A percentile compares a stretch with the other conserved stretches of the same genome.
phyloP scores from a whole-genome alignment of 2,329 filamentous ascomycete genomes.

The Scorias spongiosa region DNA sequence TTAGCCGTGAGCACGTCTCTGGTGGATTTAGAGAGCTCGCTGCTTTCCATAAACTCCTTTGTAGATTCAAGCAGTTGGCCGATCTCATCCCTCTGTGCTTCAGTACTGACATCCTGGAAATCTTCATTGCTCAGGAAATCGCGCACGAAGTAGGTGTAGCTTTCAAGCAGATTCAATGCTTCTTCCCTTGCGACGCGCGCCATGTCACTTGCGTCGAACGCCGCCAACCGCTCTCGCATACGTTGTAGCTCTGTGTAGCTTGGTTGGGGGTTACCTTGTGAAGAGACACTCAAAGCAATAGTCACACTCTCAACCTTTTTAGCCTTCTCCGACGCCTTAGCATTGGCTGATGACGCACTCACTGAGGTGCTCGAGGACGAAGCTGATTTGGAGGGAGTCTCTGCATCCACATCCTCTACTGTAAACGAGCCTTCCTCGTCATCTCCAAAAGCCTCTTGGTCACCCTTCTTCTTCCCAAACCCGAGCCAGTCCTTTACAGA shows the following conservation, averaged over 20 bases:
- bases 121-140: slow-evolving; percentile 65
- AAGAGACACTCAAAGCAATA: slow-evolving; percentile 30
- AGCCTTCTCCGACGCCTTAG: slow-evolving; percentile 25
- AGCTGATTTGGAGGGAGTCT: slow-evolving; percentile 20
- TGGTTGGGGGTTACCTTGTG: slow-evolving; percentile 37
- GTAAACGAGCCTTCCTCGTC: slow-evolving; percentile 33
- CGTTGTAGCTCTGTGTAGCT: slow-evolving; percentile 43
- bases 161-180: slow-evolving; percentile 81
- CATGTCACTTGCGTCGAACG: slow-evolving; percentile 75
- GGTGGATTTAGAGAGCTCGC: slow-evolving; percentile 59
- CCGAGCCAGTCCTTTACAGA: slow-evolving; percentile 94
- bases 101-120: slow-evolving; percentile 58
- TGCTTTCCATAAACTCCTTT: slow-evolving; percentile 79
- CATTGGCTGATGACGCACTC: slow-evolving; percentile 32
- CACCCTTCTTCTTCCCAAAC: slow-evolving; percentile 71
- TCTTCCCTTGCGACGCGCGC: slow-evolving; percentile 67
- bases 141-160: slow-evolving; percentile 75
- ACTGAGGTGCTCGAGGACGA: slow-evolving; percentile 19
- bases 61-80: slow-evolving; percentile 51
- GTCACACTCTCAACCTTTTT: slow-evolving; percentile 39
- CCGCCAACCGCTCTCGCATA: slow-evolving; percentile 53
- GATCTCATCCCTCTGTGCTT: slow-evolving; percentile 50
- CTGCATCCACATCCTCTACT: slow-evolving; percentile 26
- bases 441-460: slow-evolving; percentile 53
- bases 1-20: slow-evolving; percentile 61